Percentiles rank a stretch among this genome's conserved stretches.
Conservation (phyloP, 2,329 filamentous ascomycete genomes). For the Pseudogymnoascus sp. region DNA sequence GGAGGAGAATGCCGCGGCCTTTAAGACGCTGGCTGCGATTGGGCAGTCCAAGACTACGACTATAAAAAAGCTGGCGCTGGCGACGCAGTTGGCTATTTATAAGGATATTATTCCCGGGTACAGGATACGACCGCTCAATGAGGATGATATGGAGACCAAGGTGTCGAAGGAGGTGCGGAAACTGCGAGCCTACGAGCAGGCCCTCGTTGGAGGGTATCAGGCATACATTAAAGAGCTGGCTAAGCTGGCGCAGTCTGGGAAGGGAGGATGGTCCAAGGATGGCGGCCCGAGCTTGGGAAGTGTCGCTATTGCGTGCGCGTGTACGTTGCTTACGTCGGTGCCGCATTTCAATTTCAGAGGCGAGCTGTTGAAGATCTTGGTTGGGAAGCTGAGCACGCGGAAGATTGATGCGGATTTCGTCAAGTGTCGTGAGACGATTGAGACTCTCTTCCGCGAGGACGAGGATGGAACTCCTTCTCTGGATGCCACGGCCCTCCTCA, state of each 20-base stretch:
- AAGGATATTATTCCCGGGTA: conserved; percentile 97
- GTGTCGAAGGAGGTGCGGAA: conserved; percentile 86
- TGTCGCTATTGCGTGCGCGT: conserved; percentile 79
- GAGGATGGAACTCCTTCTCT: conserved; percentile 84
- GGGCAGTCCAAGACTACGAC: conserved; percentile 61
- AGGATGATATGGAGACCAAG: conserved; percentile 68
- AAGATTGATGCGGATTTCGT: conserved; percentile 65
- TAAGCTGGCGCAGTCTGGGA: conserved; percentile 54
- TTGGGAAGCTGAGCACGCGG: conserved; percentile 70
- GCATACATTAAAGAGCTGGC: conserved; percentile 71
- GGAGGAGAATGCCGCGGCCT: conserved; percentile 75
- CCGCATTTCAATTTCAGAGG: conserved; percentile 96
- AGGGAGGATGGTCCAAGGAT: conserved; percentile 30
- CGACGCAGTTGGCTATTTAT: conserved; percentile 82
- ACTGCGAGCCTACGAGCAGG: conserved; percentile 77
- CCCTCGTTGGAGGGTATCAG: conserved; percentile 78
- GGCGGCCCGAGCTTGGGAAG: conserved; percentile 50
- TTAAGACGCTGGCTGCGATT: conserved; percentile 71
- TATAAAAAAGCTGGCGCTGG: conserved; percentile 78
- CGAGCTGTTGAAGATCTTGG: conserved; percentile 79
- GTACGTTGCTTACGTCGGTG: conserved; percentile 69
- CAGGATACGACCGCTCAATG: conserved; percentile 73
- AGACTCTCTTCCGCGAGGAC: conserved; percentile 76
- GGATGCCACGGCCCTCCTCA: conserved; percentile 75
- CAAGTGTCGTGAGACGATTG: conserved; percentile 70